Evolutionary conservation across 2,329 filamentous ascomycete species (phyloP).

Genomic region (Arthrobotrys musiformis): DNA sequence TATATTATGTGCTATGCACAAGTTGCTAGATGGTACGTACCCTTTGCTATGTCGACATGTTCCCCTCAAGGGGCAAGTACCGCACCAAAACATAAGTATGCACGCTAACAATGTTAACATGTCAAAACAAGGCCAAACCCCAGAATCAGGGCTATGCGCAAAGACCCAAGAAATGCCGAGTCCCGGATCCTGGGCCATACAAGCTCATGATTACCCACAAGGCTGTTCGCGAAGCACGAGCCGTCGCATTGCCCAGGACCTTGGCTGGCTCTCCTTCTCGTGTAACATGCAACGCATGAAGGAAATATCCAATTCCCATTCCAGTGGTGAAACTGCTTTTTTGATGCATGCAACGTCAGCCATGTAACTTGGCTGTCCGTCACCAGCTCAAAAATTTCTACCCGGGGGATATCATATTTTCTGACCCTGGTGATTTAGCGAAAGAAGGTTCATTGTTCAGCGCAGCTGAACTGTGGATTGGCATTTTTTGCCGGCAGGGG

Average conservation of each 20-base stretch:
- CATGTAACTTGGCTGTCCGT: slow-evolving; percentile 25
- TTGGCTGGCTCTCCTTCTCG: slow-evolving; percentile 4
- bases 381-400: neutral
- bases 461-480: slow-evolving; percentile 14
- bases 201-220: neutral
- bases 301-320: slow-evolving; percentile 21
- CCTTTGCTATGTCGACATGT: neutral
- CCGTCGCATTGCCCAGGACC: neutral
- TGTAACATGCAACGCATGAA: slow-evolving; percentile 42
- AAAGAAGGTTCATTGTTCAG: neutral
- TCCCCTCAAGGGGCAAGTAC: slow-evolving; percentile 16
- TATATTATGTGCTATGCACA: too few relatives aligned
- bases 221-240: slow-evolving; percentile 14
- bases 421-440: neutral
- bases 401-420: neutral
- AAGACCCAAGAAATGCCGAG: slow-evolving; percentile 15
- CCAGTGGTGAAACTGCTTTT: slow-evolving; percentile 16
- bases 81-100: neutral
- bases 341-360: slow-evolving; percentile 45
- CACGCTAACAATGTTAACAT: too few relatives aligned
- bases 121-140: neutral
- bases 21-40: slow-evolving; percentile 4
- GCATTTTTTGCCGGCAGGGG: neutral
- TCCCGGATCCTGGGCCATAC: neutral
- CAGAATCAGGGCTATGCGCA: slow-evolving; percentile 5